Evolutionary conservation across 73 alveolate species (phyloP).

Genomic region (Tetrahymena malaccensis): DNA sequence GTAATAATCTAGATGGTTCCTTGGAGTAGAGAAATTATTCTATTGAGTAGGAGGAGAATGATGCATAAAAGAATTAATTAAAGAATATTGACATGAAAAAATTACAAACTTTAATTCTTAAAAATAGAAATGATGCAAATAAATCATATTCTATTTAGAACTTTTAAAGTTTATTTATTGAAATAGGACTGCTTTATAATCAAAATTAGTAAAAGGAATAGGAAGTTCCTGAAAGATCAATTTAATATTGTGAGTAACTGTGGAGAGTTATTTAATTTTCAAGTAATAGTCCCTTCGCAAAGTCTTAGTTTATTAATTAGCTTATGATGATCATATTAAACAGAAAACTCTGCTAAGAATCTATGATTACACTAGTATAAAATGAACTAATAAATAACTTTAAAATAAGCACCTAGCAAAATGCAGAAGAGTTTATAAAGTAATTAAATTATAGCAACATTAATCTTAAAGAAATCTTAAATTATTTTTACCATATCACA

Average conservation of each 20-base stretch:
- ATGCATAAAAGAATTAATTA: background rate
- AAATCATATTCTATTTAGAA: background rate
- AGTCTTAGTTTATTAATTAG: background rate
- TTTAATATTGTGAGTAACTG: background rate
- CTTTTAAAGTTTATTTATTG: background rate
- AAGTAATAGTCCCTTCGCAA: background rate
- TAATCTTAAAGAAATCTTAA: background rate
- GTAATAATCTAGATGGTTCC: background rate
- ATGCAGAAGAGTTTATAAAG: background rate
- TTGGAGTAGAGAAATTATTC: background rate
- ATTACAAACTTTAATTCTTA: background rate
- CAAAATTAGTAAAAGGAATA: background rate
- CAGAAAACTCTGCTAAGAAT: background rate
- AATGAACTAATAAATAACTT: background rate
- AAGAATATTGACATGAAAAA: background rate
- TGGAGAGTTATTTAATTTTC: background rate
- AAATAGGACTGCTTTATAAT: background rate
- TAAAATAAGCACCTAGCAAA: background rate
- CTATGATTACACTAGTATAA: background rate
- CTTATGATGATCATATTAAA: background rate
- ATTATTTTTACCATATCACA: background rate
- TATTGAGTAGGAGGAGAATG: background rate
- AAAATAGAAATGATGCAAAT: background rate
- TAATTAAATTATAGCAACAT: background rate
- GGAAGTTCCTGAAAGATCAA: background rate